These are phyloP conservation scores for Draba incana DNA, from an alignment of 345 rosid genomes.

Conservation along the genomic window DNA sequence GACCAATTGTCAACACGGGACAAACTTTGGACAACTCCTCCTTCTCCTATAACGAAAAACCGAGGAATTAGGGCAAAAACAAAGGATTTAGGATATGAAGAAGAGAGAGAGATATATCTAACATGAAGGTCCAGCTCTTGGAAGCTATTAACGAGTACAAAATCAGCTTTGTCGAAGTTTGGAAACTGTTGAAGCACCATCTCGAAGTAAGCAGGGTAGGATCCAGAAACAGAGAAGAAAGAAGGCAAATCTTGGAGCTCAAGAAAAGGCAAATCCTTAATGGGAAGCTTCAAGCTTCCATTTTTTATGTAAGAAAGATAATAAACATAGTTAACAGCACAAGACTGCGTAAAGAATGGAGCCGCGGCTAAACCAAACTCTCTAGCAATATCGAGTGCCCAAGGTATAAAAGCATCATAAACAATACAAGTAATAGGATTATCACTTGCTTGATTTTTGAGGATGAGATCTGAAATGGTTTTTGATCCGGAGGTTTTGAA, in stretches of 20 bases:
- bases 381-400: constrained; percentile 70
- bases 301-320: constrained; percentile 42
- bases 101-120: constrained; percentile 29
- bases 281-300: constrained; percentile 50
- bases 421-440: constrained; percentile 55
- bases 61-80: background rate
- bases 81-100: background rate
- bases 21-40: constrained; percentile 50
- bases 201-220: constrained; percentile 59
- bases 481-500: constrained; percentile 51
- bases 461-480: constrained; percentile 52
- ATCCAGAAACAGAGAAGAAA: constrained; percentile 46
- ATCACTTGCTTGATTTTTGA: constrained; percentile 37
- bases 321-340: constrained; percentile 63
- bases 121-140: constrained; percentile 49
- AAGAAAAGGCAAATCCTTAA: constrained; percentile 48
- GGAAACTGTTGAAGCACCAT: constrained; percentile 53
- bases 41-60: constrained; percentile 44
- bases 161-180: constrained; percentile 52
- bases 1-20: constrained; percentile 55
- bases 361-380: constrained; percentile 51
- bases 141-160: constrained; percentile 52
- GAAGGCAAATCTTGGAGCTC: constrained; percentile 65
- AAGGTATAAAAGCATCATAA: constrained; percentile 64
- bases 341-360: constrained; percentile 65